Percentiles rank a stretch among this genome's conserved stretches.
phyloP scores from a whole-genome alignment of 2,329 filamentous ascomycete species.

The Penicillium olsonii region DNA sequence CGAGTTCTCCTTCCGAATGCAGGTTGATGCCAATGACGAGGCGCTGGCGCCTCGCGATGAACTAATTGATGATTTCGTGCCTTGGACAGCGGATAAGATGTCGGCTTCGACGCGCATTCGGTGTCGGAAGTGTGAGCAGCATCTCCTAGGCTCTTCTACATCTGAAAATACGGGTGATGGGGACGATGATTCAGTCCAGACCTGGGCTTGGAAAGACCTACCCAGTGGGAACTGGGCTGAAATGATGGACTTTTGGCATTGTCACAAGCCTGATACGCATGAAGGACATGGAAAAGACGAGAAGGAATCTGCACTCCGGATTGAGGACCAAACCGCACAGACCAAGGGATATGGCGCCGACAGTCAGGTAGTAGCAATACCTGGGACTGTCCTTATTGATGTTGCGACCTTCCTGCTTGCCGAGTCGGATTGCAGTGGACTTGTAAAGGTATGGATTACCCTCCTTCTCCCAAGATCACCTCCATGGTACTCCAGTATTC shows the following conservation, averaged over 20 bases:
- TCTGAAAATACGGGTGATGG: not conserved
- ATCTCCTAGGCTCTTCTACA: not conserved
- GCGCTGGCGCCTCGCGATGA: slow-evolving; percentile 20
- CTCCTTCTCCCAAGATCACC: too few relatives aligned
- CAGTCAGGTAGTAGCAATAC: slow-evolving; percentile 67
- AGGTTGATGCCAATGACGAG: slow-evolving; percentile 46
- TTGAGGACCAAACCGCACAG: slow-evolving; percentile 51
- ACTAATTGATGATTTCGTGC: slow-evolving; percentile 35
- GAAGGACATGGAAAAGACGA: slow-evolving; percentile 45
- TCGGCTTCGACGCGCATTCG: slow-evolving; percentile 30
- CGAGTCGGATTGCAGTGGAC: slow-evolving; percentile 62
- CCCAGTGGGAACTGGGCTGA: slow-evolving; percentile 98
- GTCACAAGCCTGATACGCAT: slow-evolving; percentile 76
- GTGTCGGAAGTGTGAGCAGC: slow-evolving; percentile 39
- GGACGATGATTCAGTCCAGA: slow-evolving; percentile 13
- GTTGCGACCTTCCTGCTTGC: slow-evolving; percentile 73
- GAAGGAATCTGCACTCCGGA: slow-evolving; percentile 32
- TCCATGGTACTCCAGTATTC: too few relatives aligned
- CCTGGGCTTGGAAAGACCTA: slow-evolving; percentile 79
- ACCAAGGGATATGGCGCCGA: slow-evolving; percentile 81
- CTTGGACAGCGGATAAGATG: slow-evolving; percentile 44
- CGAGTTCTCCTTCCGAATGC: slow-evolving; percentile 57
- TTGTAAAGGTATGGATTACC: slow-evolving; percentile 42
- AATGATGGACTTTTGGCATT: slow-evolving; percentile 99
- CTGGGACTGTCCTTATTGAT: slow-evolving; percentile 76